Percentiles rank a stretch among this genome's conserved stretches.
phyloP scores from a whole-genome alignment of 2,329 filamentous ascomycete species.

The Raffaelea arxii region DNA sequence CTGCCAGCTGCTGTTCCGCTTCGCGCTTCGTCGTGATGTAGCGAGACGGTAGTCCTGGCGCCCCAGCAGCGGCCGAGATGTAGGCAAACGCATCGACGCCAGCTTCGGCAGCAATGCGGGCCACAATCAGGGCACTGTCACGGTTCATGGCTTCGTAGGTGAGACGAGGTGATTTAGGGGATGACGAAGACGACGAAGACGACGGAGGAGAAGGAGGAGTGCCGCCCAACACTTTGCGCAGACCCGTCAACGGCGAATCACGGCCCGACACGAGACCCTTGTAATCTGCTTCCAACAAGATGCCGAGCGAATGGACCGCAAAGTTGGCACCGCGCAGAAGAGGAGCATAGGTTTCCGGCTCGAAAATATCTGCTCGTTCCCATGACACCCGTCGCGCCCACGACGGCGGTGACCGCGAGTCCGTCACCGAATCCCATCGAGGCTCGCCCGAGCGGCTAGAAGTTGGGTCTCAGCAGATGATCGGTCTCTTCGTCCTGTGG shows the following conservation, averaged over 20 bases:
- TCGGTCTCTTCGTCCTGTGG: background rate
- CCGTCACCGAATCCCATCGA: constrained; percentile 71
- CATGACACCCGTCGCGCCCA: constrained; percentile 81
- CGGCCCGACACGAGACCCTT: constrained; percentile 80
- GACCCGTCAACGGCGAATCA: constrained; percentile 69
- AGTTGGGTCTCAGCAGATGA: background rate
- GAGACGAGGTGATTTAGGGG: constrained; percentile 36
- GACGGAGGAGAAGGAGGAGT: background rate
- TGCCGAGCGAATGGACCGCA: constrained; percentile 92
- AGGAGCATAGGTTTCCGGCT: constrained; percentile 67
- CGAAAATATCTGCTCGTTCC: constrained; percentile 81
- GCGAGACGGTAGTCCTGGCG: constrained; percentile 70
- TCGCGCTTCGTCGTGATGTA: constrained; percentile 91
- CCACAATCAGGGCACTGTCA: constrained; percentile 75
- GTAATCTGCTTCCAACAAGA: constrained; percentile 94
- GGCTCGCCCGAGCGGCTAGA: constrained; percentile 81
- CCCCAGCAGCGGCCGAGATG: constrained; percentile 79
- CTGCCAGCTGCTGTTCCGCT: constrained; percentile 49
- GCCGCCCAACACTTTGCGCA: constrained; percentile 65
- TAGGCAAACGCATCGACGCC: constrained; percentile 67
- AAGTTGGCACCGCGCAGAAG: constrained; percentile 70
- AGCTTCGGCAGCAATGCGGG: constrained; percentile 60
- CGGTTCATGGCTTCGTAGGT: constrained; percentile 98
- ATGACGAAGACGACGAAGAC: background rate
- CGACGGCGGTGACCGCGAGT: constrained; percentile 56